A percentile compares a stretch with the other conserved stretches of the same genome.
phyloP scores from a whole-genome alignment of 1,284 basidiomycete species.

The Cryptococcus jaspeensis region DNA sequence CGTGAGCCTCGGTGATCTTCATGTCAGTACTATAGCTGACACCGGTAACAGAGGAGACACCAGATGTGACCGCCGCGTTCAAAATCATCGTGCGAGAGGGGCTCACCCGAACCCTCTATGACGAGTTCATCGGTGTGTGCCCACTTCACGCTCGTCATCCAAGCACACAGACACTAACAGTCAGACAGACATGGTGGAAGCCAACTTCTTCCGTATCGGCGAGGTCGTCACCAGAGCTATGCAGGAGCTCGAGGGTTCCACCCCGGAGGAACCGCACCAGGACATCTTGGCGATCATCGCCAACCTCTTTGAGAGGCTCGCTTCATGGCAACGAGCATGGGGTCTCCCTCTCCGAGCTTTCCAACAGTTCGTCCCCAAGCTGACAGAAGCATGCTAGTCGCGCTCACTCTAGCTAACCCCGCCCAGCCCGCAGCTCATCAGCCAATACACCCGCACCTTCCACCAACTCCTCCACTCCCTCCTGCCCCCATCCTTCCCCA shows the following conservation, averaged over 20 bases:
- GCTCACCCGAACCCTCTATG: constrained; percentile 19
- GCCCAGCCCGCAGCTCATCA: constrained; percentile 23
- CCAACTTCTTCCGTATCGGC: constrained; percentile 35
- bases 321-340: constrained; percentile 37
- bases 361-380: constrained; percentile 33
- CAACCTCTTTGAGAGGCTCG: constrained; percentile 41
- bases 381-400: neutral
- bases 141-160: too few relatives aligned
- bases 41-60: constrained; percentile 21
- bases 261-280: constrained; percentile 12
- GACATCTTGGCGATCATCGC: constrained; percentile 19
- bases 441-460: constrained; percentile 31
- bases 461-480: constrained; percentile 45
- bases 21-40: neutral
- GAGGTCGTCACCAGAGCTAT: constrained; percentile 30
- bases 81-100: constrained; percentile 14
- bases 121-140: constrained; percentile 33
- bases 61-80: constrained; percentile 30
- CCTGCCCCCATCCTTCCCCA: constrained; percentile 40
- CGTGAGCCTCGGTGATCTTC: constrained; percentile 5
- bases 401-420: constrained; percentile 7
- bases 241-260: constrained; percentile 43
- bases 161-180: neutral
- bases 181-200: constrained; percentile 32
- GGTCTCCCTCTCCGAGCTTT: constrained; percentile 16